Conservation (phyloP, 176 grass and related monocot species). For the Oryza glumipatula region DNA sequence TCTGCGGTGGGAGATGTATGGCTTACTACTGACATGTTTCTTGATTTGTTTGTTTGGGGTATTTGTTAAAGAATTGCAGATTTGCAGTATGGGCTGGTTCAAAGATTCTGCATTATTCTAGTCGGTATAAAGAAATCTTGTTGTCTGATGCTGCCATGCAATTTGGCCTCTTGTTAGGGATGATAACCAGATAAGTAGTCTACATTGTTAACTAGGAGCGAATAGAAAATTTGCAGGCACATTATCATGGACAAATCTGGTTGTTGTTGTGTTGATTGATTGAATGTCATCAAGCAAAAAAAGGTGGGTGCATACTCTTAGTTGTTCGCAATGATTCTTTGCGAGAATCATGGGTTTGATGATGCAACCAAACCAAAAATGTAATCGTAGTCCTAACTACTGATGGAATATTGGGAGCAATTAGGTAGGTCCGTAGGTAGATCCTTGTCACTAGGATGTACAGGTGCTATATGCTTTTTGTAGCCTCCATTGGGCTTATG, state of each 20-base stretch:
- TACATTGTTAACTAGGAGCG: background rate
- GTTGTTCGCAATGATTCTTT: background rate
- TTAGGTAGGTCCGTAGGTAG: background rate
- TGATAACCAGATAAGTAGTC: background rate
- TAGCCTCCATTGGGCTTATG: constrained; percentile 1
- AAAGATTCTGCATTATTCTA: background rate
- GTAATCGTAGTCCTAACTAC: background rate
- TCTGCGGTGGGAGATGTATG: background rate
- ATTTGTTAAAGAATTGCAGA: constrained; percentile 31
- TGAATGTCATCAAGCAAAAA: background rate
- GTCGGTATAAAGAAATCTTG: background rate
- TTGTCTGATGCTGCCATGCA: background rate
- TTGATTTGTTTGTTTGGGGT: constrained; percentile 6
- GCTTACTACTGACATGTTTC: background rate
- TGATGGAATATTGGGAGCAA: background rate
- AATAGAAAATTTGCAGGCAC: background rate
- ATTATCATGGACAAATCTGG: background rate
- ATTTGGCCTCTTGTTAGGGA: background rate
- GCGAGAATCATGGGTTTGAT: background rate
- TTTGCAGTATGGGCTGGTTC: background rate
- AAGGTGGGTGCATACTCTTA: background rate
- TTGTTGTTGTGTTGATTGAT: background rate
- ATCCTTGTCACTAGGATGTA: background rate
- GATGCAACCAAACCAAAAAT: background rate
- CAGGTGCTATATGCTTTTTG: background rate